Conservation (phyloP, 1,284 basidiomycete genomes). For the Pseudozyma pruni region DNA sequence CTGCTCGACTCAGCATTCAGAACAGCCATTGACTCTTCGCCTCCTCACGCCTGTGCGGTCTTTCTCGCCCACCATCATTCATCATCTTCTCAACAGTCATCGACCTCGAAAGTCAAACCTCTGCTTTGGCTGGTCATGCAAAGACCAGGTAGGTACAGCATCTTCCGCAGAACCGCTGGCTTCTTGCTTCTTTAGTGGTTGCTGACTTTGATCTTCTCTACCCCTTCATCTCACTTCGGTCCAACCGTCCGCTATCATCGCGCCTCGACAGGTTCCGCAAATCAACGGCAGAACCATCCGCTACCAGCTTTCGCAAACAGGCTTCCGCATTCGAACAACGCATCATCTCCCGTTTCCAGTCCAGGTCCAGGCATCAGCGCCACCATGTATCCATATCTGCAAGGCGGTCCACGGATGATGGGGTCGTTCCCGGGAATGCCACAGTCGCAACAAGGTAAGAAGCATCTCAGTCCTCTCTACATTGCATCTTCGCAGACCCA, state of each 20-base stretch:
- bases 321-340: conserved; percentile 28
- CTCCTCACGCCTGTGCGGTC: not conserved
- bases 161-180: not conserved
- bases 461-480: not conserved
- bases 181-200: not conserved
- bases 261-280: conserved; percentile 27
- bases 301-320: conserved; percentile 42
- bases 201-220: conserved; percentile 2
- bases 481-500: not conserved
- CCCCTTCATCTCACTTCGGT: no score
- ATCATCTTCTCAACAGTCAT: no score
- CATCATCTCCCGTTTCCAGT: conserved; percentile 29
- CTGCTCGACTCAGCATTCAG: conserved; percentile 10
- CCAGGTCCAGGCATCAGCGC: conserved; percentile 23
- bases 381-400: conserved; percentile 52
- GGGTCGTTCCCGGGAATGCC: conserved; percentile 49
- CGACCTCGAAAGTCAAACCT: no score
- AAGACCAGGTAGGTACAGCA: conserved; percentile 35
- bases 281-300: conserved; percentile 37
- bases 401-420: conserved; percentile 55
- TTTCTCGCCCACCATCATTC: no score
- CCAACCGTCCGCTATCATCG: no score
- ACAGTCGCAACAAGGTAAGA: conserved; percentile 46
- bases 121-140: conserved; percentile 48
- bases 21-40: conserved; percentile 9